Conservation (phyloP, 768 basidiomycete genomes). For the Lactarius pseudohatsudake region DNA sequence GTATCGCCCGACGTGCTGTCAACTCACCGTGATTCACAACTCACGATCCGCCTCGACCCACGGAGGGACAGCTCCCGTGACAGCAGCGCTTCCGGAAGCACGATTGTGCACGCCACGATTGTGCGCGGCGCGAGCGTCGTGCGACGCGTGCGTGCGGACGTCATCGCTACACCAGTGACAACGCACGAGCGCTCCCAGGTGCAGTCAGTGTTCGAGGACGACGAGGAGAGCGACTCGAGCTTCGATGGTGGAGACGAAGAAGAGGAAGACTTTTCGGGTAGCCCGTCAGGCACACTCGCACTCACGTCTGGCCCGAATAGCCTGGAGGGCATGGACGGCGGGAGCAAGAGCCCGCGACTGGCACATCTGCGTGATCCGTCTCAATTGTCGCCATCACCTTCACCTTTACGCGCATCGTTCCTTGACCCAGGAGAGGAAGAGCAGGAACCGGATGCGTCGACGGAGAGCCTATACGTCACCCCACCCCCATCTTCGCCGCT, state of each 20-base stretch:
- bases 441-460: background rate
- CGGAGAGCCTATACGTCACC: constrained; percentile 1
- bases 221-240: constrained; percentile 21
- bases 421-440: background rate
- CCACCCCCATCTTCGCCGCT: constrained; percentile 13
- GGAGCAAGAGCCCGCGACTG: constrained; percentile 17
- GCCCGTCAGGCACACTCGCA: constrained; percentile 20
- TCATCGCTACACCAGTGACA: constrained; percentile 11
- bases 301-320: constrained; percentile 28
- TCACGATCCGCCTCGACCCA: constrained; percentile 22
- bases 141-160: constrained; percentile 27
- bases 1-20: background rate
- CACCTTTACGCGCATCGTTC: constrained; percentile 24
- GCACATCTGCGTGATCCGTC: background rate
- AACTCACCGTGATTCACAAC: constrained; percentile 19
- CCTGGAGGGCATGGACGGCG: constrained; percentile 19
- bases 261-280: constrained; percentile 10
- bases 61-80: constrained; percentile 24
- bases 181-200: background rate
- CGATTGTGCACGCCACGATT: constrained; percentile 29
- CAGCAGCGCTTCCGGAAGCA: constrained; percentile 25
- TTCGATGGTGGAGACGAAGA: constrained; percentile 15
- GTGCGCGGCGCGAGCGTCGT: constrained; percentile 29
- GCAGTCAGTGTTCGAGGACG: constrained; percentile 15
- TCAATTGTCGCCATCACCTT: constrained; percentile 16